Percentiles rank a stretch among this genome's conserved stretches.
These are phyloP conservation scores for Diplosphaera chodatii DNA, from an alignment of 139 green algal species.

Conservation along the genomic window DNA sequence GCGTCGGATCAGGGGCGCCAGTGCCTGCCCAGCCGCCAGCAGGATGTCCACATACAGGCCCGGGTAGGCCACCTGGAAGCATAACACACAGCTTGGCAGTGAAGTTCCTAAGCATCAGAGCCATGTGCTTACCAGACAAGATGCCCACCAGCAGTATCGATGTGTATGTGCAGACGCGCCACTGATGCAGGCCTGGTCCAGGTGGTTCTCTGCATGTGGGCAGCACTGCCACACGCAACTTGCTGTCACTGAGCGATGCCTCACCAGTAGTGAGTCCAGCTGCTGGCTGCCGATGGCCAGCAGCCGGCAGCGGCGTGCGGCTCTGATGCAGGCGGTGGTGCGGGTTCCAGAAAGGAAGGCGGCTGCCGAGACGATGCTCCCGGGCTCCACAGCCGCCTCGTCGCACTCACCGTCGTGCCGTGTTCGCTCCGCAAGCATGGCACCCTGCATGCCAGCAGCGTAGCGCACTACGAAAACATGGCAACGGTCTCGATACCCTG, in stretches of 20 bases:
- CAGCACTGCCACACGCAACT: too few species aligned
- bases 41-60: constrained; percentile 46
- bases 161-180: too few species aligned
- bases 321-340: constrained; percentile 13
- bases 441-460: too few species aligned
- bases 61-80: not conserved
- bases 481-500: too few species aligned
- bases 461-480: too few species aligned
- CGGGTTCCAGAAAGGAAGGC: constrained; percentile 1
- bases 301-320: constrained; percentile 30
- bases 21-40: constrained; percentile 39
- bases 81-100: too few species aligned
- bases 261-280: constrained; percentile 34
- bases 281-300: constrained; percentile 42
- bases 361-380: constrained; percentile 37
- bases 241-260: too few species aligned
- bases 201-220: too few species aligned
- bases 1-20: constrained; percentile 54
- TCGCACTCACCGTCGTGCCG: constrained; percentile 4
- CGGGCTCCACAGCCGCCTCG: constrained; percentile 21
- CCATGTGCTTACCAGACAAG: too few species aligned
- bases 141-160: too few species aligned
- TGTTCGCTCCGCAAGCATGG: constrained; percentile 38
- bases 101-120: too few species aligned
- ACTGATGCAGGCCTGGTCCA: too few species aligned